Percentiles rank a stretch among this genome's conserved stretches.
Conservation (phyloP, 2,329 filamentous ascomycete genomes). For the Trichoderma koningiopsis region DNA sequence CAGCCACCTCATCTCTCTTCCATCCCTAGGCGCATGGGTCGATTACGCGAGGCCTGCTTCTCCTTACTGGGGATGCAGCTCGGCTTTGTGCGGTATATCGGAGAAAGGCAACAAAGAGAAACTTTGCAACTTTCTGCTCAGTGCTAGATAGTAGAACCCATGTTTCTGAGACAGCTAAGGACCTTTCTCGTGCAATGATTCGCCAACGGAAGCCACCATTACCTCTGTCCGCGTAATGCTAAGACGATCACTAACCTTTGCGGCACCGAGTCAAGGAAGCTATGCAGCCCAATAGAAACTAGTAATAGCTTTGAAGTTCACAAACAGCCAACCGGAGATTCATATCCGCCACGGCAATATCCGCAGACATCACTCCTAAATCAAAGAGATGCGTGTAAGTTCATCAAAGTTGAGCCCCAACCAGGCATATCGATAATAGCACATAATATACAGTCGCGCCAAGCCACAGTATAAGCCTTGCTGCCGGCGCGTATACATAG, state of each 20-base stretch:
- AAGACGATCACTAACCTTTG: background rate
- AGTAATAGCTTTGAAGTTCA: background rate
- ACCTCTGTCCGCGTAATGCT: background rate
- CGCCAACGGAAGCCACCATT: no score
- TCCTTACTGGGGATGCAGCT: conserved; percentile 7
- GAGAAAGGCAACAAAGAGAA: background rate
- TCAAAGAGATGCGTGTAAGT: background rate
- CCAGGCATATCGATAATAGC: conserved; percentile 34
- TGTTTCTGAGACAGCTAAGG: background rate
- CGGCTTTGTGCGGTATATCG: background rate
- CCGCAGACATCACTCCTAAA: background rate
- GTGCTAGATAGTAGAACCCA: background rate
- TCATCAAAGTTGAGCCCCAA: background rate
- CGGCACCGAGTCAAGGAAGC: background rate
- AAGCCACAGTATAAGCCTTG: conserved; percentile 36
- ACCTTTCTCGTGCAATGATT: no score
- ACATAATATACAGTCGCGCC: conserved; percentile 40
- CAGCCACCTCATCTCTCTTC: conserved; percentile 13
- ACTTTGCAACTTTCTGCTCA: background rate
- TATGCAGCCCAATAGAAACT: background rate
- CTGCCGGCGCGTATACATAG: conserved; percentile 31
- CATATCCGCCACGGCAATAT: background rate
- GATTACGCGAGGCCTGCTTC: conserved; percentile 1
- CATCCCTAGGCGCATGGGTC: background rate
- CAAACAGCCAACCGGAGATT: background rate